Evolutionary conservation across 1,284 basidiomycete genomes (phyloP), one percentile per base, ranked within the genome.

Genomic region (Cutaneotrichosporon sp.): DNA sequence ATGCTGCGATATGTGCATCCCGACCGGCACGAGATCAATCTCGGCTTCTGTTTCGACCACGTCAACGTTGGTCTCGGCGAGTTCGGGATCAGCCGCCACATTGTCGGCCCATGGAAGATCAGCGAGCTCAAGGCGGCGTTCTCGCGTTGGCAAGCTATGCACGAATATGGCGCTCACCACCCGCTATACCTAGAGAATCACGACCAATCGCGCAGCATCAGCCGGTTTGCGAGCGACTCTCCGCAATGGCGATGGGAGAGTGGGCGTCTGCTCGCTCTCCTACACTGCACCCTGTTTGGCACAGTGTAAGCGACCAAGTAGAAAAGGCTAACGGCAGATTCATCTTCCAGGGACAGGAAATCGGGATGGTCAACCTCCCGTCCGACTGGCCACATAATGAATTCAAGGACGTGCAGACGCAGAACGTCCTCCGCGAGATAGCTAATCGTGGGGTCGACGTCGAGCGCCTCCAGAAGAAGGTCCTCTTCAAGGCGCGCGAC

Each of bases 311-410:
- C 9, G 36, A 9, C 36, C 36, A 1, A 9, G 9, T 13, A 36
- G 36, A 36, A 9, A 9, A 4, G 9, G 36, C 36, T 36, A 13
- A 36, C 13, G 36, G 36, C 36, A 36, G 36, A 13, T 40, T 86
- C 74, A 81, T 91, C 14, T 90, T 87, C 75, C 88, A 90, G 78
- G 89, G 90, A 2, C 82, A 90, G 77, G 88, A 90, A 71, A 83
- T 91, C 0, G 89, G 86, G 0, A 82, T 88, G 78, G 84, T 83
- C 77, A 91, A 91, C 66, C 84, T 89, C 50, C 88, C 89, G 8
- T 72, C 80, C 36, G 76, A 79, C 5, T 90, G 89, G 89, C 83
- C 84, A 0, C 81, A 88, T n/a, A 86, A 89, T 61, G 88, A 90
- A 66, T 90, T 88, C 74, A 87, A 86, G 72, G 89, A 90, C 68